phyloP scores from a whole-genome alignment of 306 rosid species.

The Medicago ruthenica region DNA sequence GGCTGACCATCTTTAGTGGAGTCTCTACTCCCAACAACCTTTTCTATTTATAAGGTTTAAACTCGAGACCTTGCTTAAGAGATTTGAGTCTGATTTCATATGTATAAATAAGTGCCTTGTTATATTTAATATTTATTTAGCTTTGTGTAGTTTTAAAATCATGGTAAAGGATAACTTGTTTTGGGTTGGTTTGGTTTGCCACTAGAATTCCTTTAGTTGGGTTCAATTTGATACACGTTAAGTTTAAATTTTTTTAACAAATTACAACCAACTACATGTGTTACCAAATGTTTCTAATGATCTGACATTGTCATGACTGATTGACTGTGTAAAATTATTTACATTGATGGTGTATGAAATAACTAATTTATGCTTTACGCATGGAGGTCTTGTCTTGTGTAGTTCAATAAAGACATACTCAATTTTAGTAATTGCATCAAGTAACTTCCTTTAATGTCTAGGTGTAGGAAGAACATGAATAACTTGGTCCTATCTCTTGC shows the following conservation, averaged over 20 bases:
- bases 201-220: too few species aligned
- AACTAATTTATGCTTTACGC: too few species aligned
- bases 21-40: not conserved
- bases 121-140: not conserved
- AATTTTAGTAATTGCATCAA: not conserved
- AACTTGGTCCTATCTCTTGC: constrained; percentile 75
- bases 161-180: not conserved
- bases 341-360: too few species aligned
- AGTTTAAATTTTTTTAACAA: too few species aligned
- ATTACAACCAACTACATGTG: too few species aligned
- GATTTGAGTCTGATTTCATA: not conserved
- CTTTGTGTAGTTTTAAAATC: too few species aligned
- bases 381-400: too few species aligned
- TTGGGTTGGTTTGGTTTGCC: too few species aligned
- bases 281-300: too few species aligned
- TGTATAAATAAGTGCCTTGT: not conserved
- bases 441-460: constrained; percentile 42
- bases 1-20: not conserved
- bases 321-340: too few species aligned
- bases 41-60: not conserved
- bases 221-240: too few species aligned
- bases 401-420: not conserved
- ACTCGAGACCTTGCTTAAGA: not conserved
- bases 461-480: constrained; percentile 92
- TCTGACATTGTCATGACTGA: too few species aligned